Evolutionary conservation across 2,329 filamentous ascomycete genomes (phyloP).

Genomic region (Trichoderma cornu-damae): DNA sequence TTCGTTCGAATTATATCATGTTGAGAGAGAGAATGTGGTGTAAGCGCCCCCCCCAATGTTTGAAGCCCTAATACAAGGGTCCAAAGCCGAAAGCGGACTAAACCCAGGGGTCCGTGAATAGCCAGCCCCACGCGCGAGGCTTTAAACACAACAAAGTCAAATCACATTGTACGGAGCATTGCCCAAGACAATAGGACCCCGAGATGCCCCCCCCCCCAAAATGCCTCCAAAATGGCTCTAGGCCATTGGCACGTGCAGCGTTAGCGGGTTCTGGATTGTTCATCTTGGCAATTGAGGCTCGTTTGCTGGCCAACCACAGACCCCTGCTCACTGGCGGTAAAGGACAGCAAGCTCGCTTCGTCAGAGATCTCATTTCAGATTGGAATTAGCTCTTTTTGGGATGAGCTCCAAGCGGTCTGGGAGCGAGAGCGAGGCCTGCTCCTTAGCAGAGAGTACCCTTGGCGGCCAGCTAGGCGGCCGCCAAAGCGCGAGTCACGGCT

Average conservation of each 20-base stretch:
- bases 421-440: neutral
- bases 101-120: constrained; percentile 6
- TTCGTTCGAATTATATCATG: neutral
- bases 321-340: constrained; percentile 7
- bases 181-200: neutral
- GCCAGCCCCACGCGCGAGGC: neutral
- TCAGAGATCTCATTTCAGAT: constrained; percentile 12
- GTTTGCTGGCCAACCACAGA: neutral
- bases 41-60: neutral
- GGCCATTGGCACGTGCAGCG: constrained; percentile 6
- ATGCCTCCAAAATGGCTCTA: neutral
- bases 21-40: neutral
- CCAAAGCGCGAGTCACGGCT: neutral
- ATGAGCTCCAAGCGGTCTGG: constrained; percentile 7
- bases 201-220: neutral
- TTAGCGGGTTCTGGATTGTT: constrained; percentile 3
- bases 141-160: neutral
- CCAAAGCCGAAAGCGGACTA: constrained; percentile 2
- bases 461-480: neutral
- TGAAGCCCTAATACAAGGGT: neutral
- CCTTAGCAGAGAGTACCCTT: constrained; percentile 1
- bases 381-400: constrained; percentile 9
- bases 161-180: neutral
- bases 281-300: constrained; percentile 11
- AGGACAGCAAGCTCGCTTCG: constrained; percentile 6